A percentile compares a stretch with the other conserved stretches of the same genome.
These are phyloP conservation scores for Aspergillus fischeri DNA, from an alignment of 2,329 filamentous ascomycete genomes.

Conservation along the genomic window DNA sequence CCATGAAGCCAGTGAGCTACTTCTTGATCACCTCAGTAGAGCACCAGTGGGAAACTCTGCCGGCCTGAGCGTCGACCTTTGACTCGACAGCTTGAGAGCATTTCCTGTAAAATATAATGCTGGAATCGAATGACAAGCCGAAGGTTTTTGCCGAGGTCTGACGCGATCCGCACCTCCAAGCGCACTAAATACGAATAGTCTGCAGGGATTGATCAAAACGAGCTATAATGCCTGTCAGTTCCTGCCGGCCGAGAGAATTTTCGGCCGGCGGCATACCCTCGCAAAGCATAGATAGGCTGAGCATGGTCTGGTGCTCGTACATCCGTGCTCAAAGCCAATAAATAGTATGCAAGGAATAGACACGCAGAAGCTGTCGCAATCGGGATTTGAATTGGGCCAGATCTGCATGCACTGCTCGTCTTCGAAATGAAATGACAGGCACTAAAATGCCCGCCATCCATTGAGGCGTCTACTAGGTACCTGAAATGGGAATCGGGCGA, in stretches of 20 bases:
- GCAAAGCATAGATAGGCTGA: not conserved
- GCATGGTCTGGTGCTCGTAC: not conserved
- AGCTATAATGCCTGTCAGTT: not conserved
- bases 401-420: not conserved
- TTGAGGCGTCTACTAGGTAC: not conserved
- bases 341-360: not conserved
- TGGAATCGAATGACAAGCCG: not conserved
- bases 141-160: not conserved
- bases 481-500: not conserved
- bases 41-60: slow-evolving; percentile 35
- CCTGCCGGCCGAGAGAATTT: too few relatives aligned
- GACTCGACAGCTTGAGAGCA: not conserved
- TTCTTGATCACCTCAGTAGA: slow-evolving; percentile 40
- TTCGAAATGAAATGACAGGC: not conserved
- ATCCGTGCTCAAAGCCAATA: not conserved
- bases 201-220: not conserved
- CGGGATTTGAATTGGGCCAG: not conserved
- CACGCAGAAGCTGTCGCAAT: not conserved
- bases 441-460: not conserved
- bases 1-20: slow-evolving; percentile 41
- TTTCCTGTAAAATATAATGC: not conserved
- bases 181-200: not conserved
- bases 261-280: not conserved
- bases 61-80: not conserved
- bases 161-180: not conserved